Conservation (phyloP, 305 asterid species). For the Rubia peregrina region DNA sequence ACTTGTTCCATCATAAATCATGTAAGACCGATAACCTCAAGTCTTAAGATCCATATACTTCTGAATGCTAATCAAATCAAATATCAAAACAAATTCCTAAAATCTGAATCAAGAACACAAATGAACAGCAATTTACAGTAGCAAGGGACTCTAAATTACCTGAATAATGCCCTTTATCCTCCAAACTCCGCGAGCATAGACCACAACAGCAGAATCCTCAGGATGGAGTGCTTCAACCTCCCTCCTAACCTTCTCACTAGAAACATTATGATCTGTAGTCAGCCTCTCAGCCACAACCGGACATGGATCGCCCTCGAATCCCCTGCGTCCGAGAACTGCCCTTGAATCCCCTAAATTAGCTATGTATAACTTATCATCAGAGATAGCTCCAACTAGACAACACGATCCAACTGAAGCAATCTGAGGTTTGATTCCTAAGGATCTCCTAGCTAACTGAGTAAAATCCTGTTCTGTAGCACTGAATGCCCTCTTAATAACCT, state of each 20-base stretch:
- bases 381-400: slow-evolving; percentile 83
- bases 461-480: slow-evolving; percentile 89
- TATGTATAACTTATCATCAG: slow-evolving; percentile 62
- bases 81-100: background rate
- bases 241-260: slow-evolving; percentile 67
- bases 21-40: background rate
- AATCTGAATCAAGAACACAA: background rate
- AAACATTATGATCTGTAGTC: slow-evolving; percentile 89
- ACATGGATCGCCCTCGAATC: slow-evolving; percentile 51
- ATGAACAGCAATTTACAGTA: background rate
- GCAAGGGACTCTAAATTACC: slow-evolving; percentile 35
- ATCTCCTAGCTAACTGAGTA: slow-evolving; percentile 60
- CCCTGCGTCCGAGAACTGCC: slow-evolving; percentile 86
- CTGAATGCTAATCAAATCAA: background rate
- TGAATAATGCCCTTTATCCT: slow-evolving; percentile 96
- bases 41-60: background rate
- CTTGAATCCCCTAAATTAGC: slow-evolving; percentile 97
- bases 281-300: slow-evolving; percentile 76
- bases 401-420: slow-evolving; percentile 92
- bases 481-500: slow-evolving; percentile 79
- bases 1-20: background rate
- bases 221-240: slow-evolving; percentile 93
- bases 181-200: slow-evolving; percentile 88
- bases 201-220: slow-evolving; percentile 64
- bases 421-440: slow-evolving; percentile 57